A percentile compares a stretch with the other conserved stretches of the same genome.
These are phyloP conservation scores for Starmerella scarabaei DNA, from an alignment of 805 yeast species.

Conservation along the genomic window DNA sequence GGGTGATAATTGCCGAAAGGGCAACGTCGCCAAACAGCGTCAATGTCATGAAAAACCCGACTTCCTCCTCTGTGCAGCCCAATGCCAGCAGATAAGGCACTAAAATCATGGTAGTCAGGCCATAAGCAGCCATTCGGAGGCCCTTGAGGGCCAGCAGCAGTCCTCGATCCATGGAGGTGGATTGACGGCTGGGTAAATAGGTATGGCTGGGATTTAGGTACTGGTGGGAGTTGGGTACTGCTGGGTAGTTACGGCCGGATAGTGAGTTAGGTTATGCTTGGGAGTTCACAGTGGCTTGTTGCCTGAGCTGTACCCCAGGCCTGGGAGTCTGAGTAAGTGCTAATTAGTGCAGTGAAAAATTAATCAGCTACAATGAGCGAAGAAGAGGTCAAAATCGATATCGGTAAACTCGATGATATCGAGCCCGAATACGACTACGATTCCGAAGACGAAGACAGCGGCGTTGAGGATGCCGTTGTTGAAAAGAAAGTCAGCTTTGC, in stretches of 20 bases:
- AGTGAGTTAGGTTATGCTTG: too few species aligned
- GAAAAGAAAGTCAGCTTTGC: slow-evolving; percentile 65
- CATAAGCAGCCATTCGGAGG: slow-evolving; percentile 59
- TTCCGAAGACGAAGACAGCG: slow-evolving; percentile 28
- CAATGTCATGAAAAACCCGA: slow-evolving; percentile 71
- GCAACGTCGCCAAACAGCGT: slow-evolving; percentile 69
- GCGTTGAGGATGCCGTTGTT: slow-evolving; percentile 19
- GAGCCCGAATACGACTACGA: slow-evolving; percentile 35
- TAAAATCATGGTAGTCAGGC: slow-evolving; percentile 65
- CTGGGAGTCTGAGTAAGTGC: too few species aligned
- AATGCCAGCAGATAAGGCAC: slow-evolving; percentile 50
- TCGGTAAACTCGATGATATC: slow-evolving; percentile 39
- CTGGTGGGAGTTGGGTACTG: too few species aligned
- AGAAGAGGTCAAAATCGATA: slow-evolving; percentile 71
- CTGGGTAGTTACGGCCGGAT: too few species aligned
- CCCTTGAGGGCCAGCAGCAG: slow-evolving; percentile 58
- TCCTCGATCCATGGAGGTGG: slow-evolving; percentile 36
- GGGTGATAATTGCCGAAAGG: slow-evolving; percentile 56
- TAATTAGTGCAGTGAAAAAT: not conserved
- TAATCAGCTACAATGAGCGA: slow-evolving; percentile 16
- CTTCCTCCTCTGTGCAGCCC: slow-evolving; percentile 40
- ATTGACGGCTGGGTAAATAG: too few species aligned
- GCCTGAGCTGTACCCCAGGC: too few species aligned
- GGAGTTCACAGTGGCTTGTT: too few species aligned
- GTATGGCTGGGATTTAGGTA: too few species aligned